Percentiles rank a stretch among this genome's conserved stretches.
Conservation (phyloP, 1,284 basidiomycete species). For the Coniferiporia sulphurascens region DNA sequence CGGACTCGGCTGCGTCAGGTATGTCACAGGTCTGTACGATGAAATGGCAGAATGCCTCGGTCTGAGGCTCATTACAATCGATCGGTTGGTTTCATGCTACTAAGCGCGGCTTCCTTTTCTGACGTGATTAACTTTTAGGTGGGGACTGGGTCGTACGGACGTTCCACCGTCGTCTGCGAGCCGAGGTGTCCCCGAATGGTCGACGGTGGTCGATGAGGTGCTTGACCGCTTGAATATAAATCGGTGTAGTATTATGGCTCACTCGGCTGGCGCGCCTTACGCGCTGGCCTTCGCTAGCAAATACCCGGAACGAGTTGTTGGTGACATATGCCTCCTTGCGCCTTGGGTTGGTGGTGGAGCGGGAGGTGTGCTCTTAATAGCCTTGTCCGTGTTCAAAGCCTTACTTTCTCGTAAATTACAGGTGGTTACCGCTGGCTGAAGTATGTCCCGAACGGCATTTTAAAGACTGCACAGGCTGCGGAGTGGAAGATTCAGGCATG, state of each 20-base stretch:
- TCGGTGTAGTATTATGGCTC: slow-evolving; percentile 88
- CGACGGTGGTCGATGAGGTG: slow-evolving; percentile 84
- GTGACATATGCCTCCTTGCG: slow-evolving; percentile 85
- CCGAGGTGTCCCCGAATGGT: slow-evolving; percentile 86
- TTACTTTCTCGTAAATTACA: slow-evolving; percentile 27
- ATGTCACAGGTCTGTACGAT: slow-evolving; percentile 92
- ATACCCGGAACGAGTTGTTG: slow-evolving; percentile 69
- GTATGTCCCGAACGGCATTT: slow-evolving; percentile 88
- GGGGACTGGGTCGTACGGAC: slow-evolving; percentile 90
- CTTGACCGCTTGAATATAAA: slow-evolving; percentile 75
- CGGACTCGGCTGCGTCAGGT: slow-evolving; percentile 90
- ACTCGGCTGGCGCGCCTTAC: slow-evolving; percentile 96
- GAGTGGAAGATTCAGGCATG: slow-evolving; percentile 97
- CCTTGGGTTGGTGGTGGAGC: slow-evolving; percentile 96
- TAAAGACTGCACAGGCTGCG: slow-evolving; percentile 93
- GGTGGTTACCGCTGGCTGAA: slow-evolving; percentile 94
- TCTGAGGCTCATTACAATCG: slow-evolving; percentile 89
- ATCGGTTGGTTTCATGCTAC: slow-evolving; percentile 52
- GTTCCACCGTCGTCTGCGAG: slow-evolving; percentile 57
- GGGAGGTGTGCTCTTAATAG: slow-evolving; percentile 52
- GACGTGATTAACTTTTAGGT: slow-evolving; percentile 40
- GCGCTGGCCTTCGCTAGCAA: slow-evolving; percentile 83
- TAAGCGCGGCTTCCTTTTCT: background rate
- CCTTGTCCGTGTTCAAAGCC: background rate
- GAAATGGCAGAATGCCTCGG: slow-evolving; percentile 89